These are phyloP conservation scores for Agaricus blazei DNA, from an alignment of 768 basidiomycete species.

Conservation along the genomic window DNA sequence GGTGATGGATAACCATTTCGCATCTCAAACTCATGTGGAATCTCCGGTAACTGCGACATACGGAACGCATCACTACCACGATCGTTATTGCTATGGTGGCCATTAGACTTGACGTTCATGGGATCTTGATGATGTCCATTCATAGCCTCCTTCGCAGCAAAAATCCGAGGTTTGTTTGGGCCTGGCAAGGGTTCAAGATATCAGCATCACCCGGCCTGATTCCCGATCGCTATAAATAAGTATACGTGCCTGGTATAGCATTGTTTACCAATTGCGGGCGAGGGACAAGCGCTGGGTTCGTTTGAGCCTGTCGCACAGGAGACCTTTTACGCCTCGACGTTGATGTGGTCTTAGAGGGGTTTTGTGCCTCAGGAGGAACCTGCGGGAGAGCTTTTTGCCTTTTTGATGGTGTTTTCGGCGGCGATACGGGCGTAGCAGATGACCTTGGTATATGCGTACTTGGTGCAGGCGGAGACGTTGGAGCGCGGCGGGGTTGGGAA, in stretches of 20 bases:
- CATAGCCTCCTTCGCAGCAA: conserved; percentile 44
- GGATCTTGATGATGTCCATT: conserved; percentile 2
- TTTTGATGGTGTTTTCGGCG: neutral
- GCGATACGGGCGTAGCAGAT: neutral
- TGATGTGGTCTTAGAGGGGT: neutral
- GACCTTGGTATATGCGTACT: neutral
- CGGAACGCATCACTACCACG: neutral
- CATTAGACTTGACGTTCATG: conserved; percentile 3
- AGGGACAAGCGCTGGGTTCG: neutral
- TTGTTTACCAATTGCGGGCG: neutral
- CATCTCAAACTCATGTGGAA: neutral
- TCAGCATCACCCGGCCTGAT: conserved; percentile 11
- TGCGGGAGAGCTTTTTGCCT: conserved; percentile 6
- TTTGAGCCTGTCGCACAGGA: neutral
- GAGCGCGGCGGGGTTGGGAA: neutral
- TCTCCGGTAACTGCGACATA: neutral
- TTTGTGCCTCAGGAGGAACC: neutral
- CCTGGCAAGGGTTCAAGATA: conserved; percentile 15
- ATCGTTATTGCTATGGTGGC: neutral
- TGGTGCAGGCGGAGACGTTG: neutral
- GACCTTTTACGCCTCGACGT: neutral
- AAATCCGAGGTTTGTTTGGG: conserved; percentile 54
- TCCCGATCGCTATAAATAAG: conserved; percentile 18
- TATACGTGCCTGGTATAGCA: conserved; percentile 15
- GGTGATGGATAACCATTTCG: conserved; percentile 10